Percentiles rank a stretch among this genome's conserved stretches.
phyloP scores from a whole-genome alignment of 768 basidiomycete species.

The Rhizopogon vinicolor region DNA sequence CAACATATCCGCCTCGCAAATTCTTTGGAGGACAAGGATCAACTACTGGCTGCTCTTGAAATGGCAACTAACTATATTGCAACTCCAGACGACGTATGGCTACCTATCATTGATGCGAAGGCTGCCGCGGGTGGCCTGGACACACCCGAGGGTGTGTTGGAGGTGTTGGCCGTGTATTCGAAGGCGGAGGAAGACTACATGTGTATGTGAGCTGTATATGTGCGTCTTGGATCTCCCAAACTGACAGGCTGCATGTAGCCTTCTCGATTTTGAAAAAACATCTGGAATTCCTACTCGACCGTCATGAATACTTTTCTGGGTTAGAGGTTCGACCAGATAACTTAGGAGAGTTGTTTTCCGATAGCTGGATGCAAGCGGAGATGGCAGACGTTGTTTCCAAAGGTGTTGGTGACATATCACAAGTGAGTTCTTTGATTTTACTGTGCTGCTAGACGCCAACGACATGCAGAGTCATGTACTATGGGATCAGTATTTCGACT shows the following conservation, averaged over 20 bases:
- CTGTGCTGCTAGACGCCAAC: background rate
- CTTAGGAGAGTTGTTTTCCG: slow-evolving; percentile 56
- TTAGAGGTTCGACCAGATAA: slow-evolving; percentile 40
- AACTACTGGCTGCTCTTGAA: slow-evolving; percentile 57
- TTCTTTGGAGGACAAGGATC: slow-evolving; percentile 52
- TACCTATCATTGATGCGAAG: slow-evolving; percentile 60
- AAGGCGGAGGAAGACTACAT: slow-evolving; percentile 74
- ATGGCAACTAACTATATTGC: slow-evolving; percentile 62
- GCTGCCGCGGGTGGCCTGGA: slow-evolving; percentile 44
- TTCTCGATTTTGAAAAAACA: slow-evolving; percentile 70
- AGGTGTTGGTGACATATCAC: slow-evolving; percentile 55
- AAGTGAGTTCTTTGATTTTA: slow-evolving; percentile 33
- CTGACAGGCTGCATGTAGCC: slow-evolving; percentile 39
- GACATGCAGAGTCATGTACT: slow-evolving; percentile 57
- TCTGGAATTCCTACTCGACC: slow-evolving; percentile 50
- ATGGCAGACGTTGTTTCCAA: slow-evolving; percentile 50
- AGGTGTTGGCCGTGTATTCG: slow-evolving; percentile 56
- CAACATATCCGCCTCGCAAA: slow-evolving; percentile 63
- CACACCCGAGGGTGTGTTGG: slow-evolving; percentile 45
- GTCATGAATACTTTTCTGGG: slow-evolving; percentile 30
- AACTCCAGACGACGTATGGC: slow-evolving; percentile 68
- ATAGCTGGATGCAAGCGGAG: slow-evolving; percentile 54
- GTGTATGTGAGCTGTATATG: slow-evolving; percentile 45
- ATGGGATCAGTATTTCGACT: slow-evolving; percentile 71
- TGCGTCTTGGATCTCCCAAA: background rate